Evolutionary conservation across 192 early-diverging fungal species (phyloP).

Genomic region (Gaertneriomyces semiglobifer): DNA sequence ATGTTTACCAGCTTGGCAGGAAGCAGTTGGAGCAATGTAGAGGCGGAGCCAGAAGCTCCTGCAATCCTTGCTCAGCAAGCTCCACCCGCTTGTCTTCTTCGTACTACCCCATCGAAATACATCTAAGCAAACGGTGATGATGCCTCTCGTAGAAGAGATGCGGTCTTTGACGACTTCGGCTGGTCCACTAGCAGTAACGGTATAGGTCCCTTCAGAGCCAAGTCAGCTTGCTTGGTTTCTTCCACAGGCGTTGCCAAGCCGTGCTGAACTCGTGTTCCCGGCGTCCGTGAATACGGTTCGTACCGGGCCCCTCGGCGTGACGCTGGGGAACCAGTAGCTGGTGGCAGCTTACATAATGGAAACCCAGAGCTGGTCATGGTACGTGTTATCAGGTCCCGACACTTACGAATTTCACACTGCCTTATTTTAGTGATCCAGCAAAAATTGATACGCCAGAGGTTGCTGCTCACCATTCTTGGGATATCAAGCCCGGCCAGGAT

Average conservation of each 20-base stretch:
- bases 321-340: neutral
- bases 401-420: slow-evolving; percentile 5
- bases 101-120: too few relatives aligned
- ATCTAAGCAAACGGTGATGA: too few relatives aligned
- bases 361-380: neutral
- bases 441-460: neutral
- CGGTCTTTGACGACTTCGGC: too few relatives aligned
- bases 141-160: too few relatives aligned
- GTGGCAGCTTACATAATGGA: neutral
- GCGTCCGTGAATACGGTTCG: neutral
- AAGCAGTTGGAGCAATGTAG: too few relatives aligned
- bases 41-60: too few relatives aligned
- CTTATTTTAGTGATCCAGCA: neutral
- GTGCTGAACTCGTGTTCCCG: slow-evolving; percentile 7
- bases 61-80: too few relatives aligned
- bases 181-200: too few relatives aligned
- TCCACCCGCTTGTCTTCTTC: too few relatives aligned
- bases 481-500: slow-evolving; percentile 13
- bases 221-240: neutral
- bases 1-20: too few relatives aligned
- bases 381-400: neutral
- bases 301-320: neutral
- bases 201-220: neutral
- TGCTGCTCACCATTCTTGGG: slow-evolving; percentile 15
- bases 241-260: slow-evolving; percentile 7